Base-by-base conservation (phyloP, 495 filamentous ascomycete genomes). In the Daldinia loculata region DNA sequence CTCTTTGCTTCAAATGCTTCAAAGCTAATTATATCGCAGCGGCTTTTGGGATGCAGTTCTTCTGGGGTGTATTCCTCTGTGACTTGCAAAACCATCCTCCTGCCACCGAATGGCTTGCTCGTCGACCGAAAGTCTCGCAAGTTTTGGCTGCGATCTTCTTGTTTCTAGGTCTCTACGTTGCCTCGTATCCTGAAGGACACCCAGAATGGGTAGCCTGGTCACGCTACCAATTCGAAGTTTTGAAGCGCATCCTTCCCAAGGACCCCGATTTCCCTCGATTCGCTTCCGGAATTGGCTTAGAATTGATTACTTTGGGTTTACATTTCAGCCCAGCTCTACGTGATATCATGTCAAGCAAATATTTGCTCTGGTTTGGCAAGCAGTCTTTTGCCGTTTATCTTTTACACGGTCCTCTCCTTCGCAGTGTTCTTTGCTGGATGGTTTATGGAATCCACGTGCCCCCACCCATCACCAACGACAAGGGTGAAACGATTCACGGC, bases 311-410 rank as follows among this genome's bases (percentile, higher is more conserved):
- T 0, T 73, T 84, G 1, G 81, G 80, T 26, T 82, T 89, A 64
- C 86, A 86, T 67, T 84, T 91, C 61, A 89, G 86, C 17, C 87
- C 86, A 12, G 78, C 80, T 9, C 76, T 85, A 6, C 87, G 89
- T 57, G 81, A 84, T 19, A 71, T 87, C 24, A 79, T 92, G 6
- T 84, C 87, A 4, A 86, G 83, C 74, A 81, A 83, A 27, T 78
- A 84, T 14, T 81, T 92, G 12, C 84, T 90, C 56, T 91, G 88
- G 88, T 82, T 91, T 17, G 89, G 89, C 50, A 87, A 87, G 72
- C 86, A 89, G 75, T 87, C 84, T 56, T 91, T 91, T 70, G 89
- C 89, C 29, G 87, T 91, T 15, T 91, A 91, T 68, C 84, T 91
- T 5, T 81, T 89, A 4, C 89, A 92, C 76, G 89, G 89, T 12